Base-by-base conservation (phyloP, 139 green algal genomes). In the Chlamydomonas urium region DNA sequence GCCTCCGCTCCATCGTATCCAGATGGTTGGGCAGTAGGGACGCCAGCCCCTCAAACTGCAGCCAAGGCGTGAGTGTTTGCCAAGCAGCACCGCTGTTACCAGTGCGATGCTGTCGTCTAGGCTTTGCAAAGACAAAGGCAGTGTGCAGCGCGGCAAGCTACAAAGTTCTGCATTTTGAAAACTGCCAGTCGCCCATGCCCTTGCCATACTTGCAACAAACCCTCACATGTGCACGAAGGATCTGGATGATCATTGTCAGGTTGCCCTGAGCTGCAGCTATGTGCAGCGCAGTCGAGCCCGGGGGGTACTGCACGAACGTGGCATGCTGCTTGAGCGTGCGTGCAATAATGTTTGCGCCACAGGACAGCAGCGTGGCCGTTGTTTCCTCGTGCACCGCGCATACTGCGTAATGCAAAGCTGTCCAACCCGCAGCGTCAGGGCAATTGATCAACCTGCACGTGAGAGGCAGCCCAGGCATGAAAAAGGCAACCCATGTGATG, bases 201-300 rank as follows among this genome's bases (percentile, higher is more conserved):
- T 31, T 56, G 62, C 24, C 2, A 6, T 48, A 47, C 14, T 32
- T 48, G 48, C 2, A 29, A 32, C 10, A 4, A 68, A 32, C 17
- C 17, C 75, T 81, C 45, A 81, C 75, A 56, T 78, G 78, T 0
- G 76, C 71, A 5, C 57, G 29, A 19, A 82, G 71, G 60, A 82
- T 45, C 38, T 66, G 21, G 61, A 66, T 78, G 29, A 75, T 69
- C 2, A 72, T 42, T 4, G 71, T 35, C 45, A 78, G 35, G 66
- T 48, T 32, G 56, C 76, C 76, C n/a, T 69, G 32, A 2, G 47
- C 34, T 17, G 70, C 74, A 31, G 76, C 71, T 6, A 82, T 57
- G 66, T 82, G 76, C 2, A 82, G 66, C n/a, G 76, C n/a, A 17
- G 71, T 75, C 29, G 67, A 19, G 42, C 76, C 76, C 1, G 66